These are phyloP conservation scores for Claviceps spartinae DNA, from an alignment of 2,329 filamentous ascomycete genomes.

Conservation along the genomic window DNA sequence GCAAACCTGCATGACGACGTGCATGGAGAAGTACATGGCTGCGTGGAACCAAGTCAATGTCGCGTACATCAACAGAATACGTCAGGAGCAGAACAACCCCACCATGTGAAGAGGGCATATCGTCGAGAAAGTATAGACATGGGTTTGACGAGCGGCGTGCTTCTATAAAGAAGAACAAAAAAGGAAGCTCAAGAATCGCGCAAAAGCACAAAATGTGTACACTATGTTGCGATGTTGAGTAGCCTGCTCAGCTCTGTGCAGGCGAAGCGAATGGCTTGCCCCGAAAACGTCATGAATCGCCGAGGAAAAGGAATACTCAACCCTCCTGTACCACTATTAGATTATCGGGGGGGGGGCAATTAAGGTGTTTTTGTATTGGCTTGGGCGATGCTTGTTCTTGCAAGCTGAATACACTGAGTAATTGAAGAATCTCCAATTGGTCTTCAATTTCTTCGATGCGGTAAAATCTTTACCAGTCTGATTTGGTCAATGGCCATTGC, in stretches of 20 bases:
- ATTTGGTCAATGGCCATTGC: too few relatives aligned
- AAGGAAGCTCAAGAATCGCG: background rate
- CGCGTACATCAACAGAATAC: slow-evolving; percentile 51
- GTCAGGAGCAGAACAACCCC: slow-evolving; percentile 36
- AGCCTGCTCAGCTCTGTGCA: background rate
- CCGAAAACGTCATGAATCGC: background rate
- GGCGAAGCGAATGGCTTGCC: background rate
- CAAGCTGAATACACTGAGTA: too few relatives aligned
- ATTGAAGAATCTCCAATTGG: too few relatives aligned
- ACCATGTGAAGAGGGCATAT: background rate
- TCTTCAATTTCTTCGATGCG: too few relatives aligned
- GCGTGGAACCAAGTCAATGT: slow-evolving; percentile 65
- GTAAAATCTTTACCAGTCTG: too few relatives aligned
- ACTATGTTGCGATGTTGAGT: background rate
- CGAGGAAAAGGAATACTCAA: background rate
- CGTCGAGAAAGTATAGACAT: background rate
- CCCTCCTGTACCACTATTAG: too few relatives aligned
- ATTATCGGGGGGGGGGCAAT: too few relatives aligned
- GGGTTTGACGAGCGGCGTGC: background rate
- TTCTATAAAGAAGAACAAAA: background rate
- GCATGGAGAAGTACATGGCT: slow-evolving; percentile 76
- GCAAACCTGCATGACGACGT: slow-evolving; percentile 56
- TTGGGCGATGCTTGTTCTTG: too few relatives aligned
- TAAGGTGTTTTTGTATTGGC: too few relatives aligned
- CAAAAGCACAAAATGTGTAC: background rate